phyloP scores from a whole-genome alignment of 2,329 filamentous ascomycete species.

The Pestalotiopsis sp. region DNA sequence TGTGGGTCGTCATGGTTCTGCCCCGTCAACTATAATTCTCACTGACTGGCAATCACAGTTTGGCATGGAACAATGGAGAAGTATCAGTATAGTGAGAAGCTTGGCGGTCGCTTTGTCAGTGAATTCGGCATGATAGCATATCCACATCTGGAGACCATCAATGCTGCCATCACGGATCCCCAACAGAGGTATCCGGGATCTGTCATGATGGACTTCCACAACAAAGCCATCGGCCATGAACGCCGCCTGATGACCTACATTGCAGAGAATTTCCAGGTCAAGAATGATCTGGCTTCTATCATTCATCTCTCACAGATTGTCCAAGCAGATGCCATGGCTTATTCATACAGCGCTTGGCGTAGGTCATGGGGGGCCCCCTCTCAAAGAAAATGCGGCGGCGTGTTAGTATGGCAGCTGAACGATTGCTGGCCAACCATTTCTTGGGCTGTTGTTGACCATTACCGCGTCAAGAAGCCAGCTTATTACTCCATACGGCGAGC shows the following conservation, averaged over 20 bases:
- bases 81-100: slow-evolving; percentile 73
- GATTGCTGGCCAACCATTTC: slow-evolving; percentile 71
- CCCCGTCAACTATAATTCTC: neutral
- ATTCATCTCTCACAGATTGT: slow-evolving; percentile 59
- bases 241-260: slow-evolving; percentile 75
- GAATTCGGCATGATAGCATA: slow-evolving; percentile 86
- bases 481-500: slow-evolving; percentile 54
- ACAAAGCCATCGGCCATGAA: slow-evolving; percentile 79
- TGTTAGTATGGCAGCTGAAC: slow-evolving; percentile 71
- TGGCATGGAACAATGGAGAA: slow-evolving; percentile 81
- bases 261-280: slow-evolving; percentile 71
- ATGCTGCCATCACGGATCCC: slow-evolving; percentile 60
- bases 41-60: slow-evolving; percentile 38
- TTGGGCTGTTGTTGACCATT: slow-evolving; percentile 69
- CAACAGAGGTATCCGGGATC: slow-evolving; percentile 67
- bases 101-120: slow-evolving; percentile 77
- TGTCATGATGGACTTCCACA: slow-evolving; percentile 77
- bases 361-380: slow-evolving; percentile 63
- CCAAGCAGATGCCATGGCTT: slow-evolving; percentile 55
- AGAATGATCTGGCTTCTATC: slow-evolving; percentile 44
- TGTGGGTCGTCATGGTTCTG: neutral
- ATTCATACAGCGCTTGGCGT: slow-evolving; percentile 59
- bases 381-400: slow-evolving; percentile 64
- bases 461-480: slow-evolving; percentile 36
- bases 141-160: slow-evolving; percentile 73